Evolutionary conservation across 805 yeast species (phyloP), one percentile per base, ranked within the genome.

Genomic region (Candida endomychidarum): DNA sequence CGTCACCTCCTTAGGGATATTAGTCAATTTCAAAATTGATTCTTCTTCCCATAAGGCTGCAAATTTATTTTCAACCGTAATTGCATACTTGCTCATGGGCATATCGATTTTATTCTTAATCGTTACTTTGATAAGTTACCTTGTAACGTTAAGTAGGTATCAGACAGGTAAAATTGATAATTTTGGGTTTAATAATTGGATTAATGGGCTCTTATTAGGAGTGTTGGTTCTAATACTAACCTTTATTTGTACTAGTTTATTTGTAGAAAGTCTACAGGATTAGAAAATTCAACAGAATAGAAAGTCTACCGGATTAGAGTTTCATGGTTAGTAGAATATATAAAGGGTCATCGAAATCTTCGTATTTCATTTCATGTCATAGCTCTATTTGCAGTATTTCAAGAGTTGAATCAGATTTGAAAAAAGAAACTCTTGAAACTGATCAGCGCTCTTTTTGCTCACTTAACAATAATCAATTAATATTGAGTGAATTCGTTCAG

Each of bases 1-100:
- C 42, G 59, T 77, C 34, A 64, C 75, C 3, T 68, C 79, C 1
- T 60, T 72, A 23, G 77, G 78, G 1, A 63, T 77, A 12, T 48
- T 70, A 5, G 46, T 75, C 5, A 70, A 76, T 46, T 74, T 70
- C 52, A 60, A 69, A 38, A 52, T 77, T 7, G 69, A 67, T 37
- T 58, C 75, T 5, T 48, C 56, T 2, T 15, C 36, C 8, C 19
- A 11, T 12, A 11, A 21, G 10, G 43, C 47, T 2, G 21, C 42
- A 2, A 30, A 41, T 19, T 42, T 42, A 5, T 63, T 52, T 39
- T 60, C 65, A 1, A 51, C 50, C 2, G 50, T 58, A 1, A 54
- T 72, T 8, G 63, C 74, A 16, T 64, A 55, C 41, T 35, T 67
- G 12, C 60, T 69, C n/a, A 58, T 67, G 9, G 55, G 52, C 1